phyloP scores from a whole-genome alignment of 371 early-diverging fungal genomes.

The Mortierella sp. region DNA sequence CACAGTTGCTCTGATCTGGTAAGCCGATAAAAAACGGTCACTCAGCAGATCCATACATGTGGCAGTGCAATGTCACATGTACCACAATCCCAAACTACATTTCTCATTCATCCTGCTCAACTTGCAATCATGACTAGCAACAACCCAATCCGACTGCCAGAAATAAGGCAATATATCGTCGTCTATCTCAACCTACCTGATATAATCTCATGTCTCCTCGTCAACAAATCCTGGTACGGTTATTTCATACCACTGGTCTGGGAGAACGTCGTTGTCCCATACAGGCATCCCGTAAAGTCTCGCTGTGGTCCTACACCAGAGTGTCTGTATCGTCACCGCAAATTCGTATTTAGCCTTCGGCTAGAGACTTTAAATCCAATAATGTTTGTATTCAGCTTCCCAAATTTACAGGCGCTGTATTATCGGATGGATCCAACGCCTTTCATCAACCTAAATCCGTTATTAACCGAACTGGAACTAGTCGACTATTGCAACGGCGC shows the following conservation, averaged over 20 bases:
- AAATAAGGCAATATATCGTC: background rate
- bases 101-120: too few species aligned
- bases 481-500: background rate
- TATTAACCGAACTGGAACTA: background rate
- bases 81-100: too few species aligned
- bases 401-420: background rate
- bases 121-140: too few species aligned
- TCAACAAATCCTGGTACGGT: background rate
- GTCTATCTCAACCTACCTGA: background rate
- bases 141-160: background rate
- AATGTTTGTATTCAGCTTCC: background rate
- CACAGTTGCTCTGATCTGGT: too few species aligned
- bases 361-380: background rate
- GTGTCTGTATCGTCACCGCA: background rate
- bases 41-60: too few species aligned
- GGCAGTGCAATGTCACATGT: too few species aligned
- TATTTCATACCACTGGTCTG: background rate
- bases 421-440: background rate
- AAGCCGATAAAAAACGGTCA: too few species aligned
- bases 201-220: background rate
- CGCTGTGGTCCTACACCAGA: background rate
- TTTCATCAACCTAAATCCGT: background rate
- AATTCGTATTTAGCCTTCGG: background rate
- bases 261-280: background rate
- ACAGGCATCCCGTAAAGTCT: background rate